Conservation (phyloP, 2,329 filamentous ascomycete species). For the Dactylellina sp. region DNA sequence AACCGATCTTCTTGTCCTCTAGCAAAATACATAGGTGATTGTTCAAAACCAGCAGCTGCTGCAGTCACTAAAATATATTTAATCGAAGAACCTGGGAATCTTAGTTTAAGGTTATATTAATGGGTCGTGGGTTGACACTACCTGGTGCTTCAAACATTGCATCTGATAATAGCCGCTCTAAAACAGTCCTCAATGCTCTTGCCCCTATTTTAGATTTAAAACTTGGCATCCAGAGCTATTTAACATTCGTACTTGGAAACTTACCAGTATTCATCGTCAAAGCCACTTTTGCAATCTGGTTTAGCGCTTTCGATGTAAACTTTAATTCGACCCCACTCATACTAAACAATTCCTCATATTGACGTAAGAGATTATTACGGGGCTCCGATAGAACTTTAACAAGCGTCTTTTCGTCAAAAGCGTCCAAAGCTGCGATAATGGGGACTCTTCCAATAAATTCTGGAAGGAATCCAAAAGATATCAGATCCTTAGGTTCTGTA, state of each 20-base stretch:
- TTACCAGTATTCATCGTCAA: conserved; percentile 77
- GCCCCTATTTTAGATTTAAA: conserved; percentile 64
- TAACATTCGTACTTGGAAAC: neutral
- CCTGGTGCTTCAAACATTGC: conserved; percentile 82
- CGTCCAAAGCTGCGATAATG: conserved; percentile 85
- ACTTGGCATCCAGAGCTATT: neutral
- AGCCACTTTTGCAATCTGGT: conserved; percentile 80
- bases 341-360: conserved; percentile 89
- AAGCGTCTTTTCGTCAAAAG: conserved; percentile 76
- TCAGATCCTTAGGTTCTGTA: conserved; percentile 60
- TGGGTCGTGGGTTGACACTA: conserved; percentile 18
- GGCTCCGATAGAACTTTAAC: conserved; percentile 92
- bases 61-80: conserved; percentile 69
- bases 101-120: neutral
- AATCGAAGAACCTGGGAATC: conserved; percentile 66
- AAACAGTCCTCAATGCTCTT: conserved; percentile 80
- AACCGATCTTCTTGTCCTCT: conserved; percentile 68
- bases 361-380: conserved; percentile 84
- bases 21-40: conserved; percentile 68
- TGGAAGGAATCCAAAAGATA: conserved; percentile 60
- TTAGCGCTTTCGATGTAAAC: conserved; percentile 85
- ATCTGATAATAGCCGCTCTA: conserved; percentile 81
- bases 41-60: conserved; percentile 66
- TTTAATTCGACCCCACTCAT: conserved; percentile 80
- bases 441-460: conserved; percentile 82